Evolutionary conservation across 2,329 filamentous ascomycete genomes (phyloP).

Genomic region (Cryphonectria japonica): DNA sequence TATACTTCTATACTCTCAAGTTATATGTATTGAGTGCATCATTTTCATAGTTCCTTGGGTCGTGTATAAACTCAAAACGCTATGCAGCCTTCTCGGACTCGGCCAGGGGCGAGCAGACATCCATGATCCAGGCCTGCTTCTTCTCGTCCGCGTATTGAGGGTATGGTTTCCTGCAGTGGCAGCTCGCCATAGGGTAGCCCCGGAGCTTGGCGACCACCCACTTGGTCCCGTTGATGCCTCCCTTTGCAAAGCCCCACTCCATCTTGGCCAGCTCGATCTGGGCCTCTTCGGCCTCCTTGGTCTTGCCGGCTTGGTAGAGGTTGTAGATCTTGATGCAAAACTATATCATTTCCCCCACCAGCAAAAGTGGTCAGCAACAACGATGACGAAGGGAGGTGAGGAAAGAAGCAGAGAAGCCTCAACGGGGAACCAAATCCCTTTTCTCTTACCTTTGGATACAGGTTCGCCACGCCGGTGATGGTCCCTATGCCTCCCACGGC

Average conservation of each 20-base stretch:
- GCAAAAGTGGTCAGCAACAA: slow-evolving; percentile 37
- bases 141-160: slow-evolving; percentile 50
- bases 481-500: slow-evolving; percentile 59
- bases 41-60: not conserved
- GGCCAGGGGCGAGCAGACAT: slow-evolving; percentile 31
- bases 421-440: not conserved
- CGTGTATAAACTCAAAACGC: not conserved
- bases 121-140: slow-evolving; percentile 49
- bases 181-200: slow-evolving; percentile 55
- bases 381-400: not conserved
- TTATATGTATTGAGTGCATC: too few relatives aligned
- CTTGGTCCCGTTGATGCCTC: slow-evolving; percentile 64
- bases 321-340: slow-evolving; percentile 53
- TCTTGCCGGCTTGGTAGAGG: slow-evolving; percentile 51
- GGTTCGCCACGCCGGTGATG: slow-evolving; percentile 63
- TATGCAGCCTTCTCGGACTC: slow-evolving; percentile 26
- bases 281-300: slow-evolving; percentile 50
- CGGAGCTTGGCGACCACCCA: slow-evolving; percentile 59
- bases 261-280: slow-evolving; percentile 56
- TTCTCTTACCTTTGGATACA: slow-evolving; percentile 50
- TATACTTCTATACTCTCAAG: not conserved
- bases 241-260: slow-evolving; percentile 61
- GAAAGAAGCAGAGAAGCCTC: slow-evolving; percentile 3
- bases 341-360: not conserved
- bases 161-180: slow-evolving; percentile 58